Evolutionary conservation across 1,284 basidiomycete genomes (phyloP), one percentile per base, ranked within the genome.

Genomic region (Retiboletus flavoniger): DNA sequence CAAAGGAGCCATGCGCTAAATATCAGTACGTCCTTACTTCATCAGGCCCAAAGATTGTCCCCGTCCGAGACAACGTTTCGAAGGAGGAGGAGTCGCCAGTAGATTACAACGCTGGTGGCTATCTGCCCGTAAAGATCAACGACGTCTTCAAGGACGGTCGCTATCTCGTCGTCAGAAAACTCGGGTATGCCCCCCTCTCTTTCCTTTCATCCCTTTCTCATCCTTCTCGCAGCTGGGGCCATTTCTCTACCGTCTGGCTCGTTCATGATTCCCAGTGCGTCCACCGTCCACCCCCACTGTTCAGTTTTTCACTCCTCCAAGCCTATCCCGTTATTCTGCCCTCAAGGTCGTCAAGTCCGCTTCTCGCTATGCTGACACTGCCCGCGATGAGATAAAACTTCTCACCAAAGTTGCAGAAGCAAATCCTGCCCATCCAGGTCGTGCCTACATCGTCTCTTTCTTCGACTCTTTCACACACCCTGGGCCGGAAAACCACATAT

Each of bases 271-370:
- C 74, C 36, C 72, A 81, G 87, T 91, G 62, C 66, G 87, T 79
- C 58, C 53, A 53, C 54, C 45, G 13, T 56, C 42, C 50, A 45
- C 41, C 38, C 42, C 36, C 17, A 36, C 26, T 35, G 42, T 53
- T 54, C 56, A 45, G 47, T 29, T 63, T 57, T 54, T 65, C 56
- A 59, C 31, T 24, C 32, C 32, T 36, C 26, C 10, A 48, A 77
- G 91, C 21, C 76, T 78, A 50, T 80, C 83, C 56, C 76, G 82
- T 34, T 93, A 95, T 72, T 91, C 91, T 26, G 93, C 93, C 10
- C 82, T 95, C 69, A 95, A 95, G 71, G 87, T 95, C 42, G 92
- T 95, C 72, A 95, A 95, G 72, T 93, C 91, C n/a, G 88, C 88
- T 16, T 82, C 83, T 38, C 80, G 87, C 47, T 91, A 91, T 67